Conservation (phyloP, 352 stramenopile species). For the Pythium dissotocum region DNA sequence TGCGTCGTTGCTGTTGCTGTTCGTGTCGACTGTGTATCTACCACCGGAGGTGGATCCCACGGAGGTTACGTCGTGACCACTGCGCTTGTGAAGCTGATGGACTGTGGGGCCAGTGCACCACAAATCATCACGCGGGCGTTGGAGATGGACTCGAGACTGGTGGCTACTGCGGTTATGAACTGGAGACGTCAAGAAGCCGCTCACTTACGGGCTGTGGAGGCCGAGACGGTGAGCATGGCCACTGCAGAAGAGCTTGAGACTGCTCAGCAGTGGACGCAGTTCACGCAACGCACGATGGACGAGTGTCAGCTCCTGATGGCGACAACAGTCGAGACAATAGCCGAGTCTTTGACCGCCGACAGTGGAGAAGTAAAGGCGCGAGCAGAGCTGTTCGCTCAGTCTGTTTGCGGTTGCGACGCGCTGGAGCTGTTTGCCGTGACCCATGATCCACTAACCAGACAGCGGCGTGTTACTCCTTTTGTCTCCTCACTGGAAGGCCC, state of each 20-base stretch:
- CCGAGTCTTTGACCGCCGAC: neutral
- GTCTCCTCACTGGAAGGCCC: neutral
- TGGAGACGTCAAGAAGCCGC: neutral
- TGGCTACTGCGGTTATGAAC: neutral
- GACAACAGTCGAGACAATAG: neutral
- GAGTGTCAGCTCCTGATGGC: neutral
- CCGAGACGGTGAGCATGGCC: neutral
- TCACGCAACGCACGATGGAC: constrained; percentile 1
- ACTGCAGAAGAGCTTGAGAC: neutral
- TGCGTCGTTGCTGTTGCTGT: neutral
- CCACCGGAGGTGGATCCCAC: neutral
- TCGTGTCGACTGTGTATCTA: neutral
- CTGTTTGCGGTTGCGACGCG: constrained; percentile 11
- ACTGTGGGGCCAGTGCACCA: too few relatives aligned
- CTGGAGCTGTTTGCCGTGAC: constrained; percentile 11
- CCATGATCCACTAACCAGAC: neutral
- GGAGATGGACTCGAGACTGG: constrained; percentile 3
- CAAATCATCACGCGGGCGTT: neutral
- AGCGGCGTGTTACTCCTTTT: neutral
- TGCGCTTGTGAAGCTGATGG: neutral
- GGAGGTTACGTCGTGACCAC: neutral
- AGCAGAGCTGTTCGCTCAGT: constrained; percentile 2
- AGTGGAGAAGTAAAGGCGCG: neutral
- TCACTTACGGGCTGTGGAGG: neutral
- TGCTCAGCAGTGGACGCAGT: constrained; percentile 20